These are phyloP conservation scores for Thymus mandschuricus DNA, from an alignment of 257 asterid species.

Conservation along the genomic window DNA sequence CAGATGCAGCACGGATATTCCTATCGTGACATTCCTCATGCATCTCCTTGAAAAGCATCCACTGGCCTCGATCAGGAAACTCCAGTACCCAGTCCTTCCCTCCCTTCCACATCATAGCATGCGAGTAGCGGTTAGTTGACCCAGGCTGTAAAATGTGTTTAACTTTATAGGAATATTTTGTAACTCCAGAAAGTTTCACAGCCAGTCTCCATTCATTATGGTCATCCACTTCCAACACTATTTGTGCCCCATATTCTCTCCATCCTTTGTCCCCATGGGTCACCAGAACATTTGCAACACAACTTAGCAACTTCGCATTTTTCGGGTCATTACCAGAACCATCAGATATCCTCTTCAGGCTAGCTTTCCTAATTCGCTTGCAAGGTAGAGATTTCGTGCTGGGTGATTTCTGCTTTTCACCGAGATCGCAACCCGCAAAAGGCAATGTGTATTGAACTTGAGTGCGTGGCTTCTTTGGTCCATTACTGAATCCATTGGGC, in stretches of 20 bases:
- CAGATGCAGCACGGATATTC: conserved; percentile 95
- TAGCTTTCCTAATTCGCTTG: conserved; percentile 89
- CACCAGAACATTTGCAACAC: conserved; percentile 78
- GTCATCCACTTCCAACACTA: conserved; percentile 74
- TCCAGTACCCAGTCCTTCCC: conserved; percentile 97
- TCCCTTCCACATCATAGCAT: conserved; percentile 99
- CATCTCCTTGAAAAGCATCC: conserved; percentile 93
- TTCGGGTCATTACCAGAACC: conserved; percentile 58
- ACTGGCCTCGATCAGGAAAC: conserved; percentile 90
- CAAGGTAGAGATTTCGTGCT: conserved; percentile 66
- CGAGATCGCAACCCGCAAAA: conserved; percentile 55
- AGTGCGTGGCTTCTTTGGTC: conserved; percentile 93
- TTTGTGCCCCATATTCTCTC: conserved; percentile 83
- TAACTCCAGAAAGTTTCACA: conserved; percentile 72
- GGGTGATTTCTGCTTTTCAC: conserved; percentile 53
- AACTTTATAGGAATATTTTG: conserved; percentile 76
- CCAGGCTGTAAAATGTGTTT: conserved; percentile 82
- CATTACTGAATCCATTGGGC: conserved; percentile 63
- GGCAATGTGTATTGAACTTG: conserved; percentile 90
- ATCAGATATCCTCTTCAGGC: conserved; percentile 71
- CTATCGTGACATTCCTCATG: conserved; percentile 91
- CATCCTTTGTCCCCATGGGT: conserved; percentile 84
- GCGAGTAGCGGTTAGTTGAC: conserved; percentile 84
- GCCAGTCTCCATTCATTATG: conserved; percentile 88
- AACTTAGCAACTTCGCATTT: conserved; percentile 57